Percentiles rank a stretch among this genome's conserved stretches.
These are phyloP conservation scores for Piloderma croceum DNA, from an alignment of 768 basidiomycete genomes.

Conservation along the genomic window DNA sequence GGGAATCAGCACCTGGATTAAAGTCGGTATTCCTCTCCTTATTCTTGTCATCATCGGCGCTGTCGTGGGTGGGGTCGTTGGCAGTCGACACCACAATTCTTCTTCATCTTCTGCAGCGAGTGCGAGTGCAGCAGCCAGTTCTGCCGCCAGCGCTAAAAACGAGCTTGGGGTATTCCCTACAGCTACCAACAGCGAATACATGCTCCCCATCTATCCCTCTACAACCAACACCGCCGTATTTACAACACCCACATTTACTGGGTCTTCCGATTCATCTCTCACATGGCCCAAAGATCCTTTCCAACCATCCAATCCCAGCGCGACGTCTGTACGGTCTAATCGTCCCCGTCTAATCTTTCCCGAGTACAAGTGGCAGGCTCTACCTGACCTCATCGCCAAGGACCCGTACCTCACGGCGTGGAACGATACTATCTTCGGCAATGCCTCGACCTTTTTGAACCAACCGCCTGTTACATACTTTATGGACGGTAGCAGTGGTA, in stretches of 20 bases:
- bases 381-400: constrained; percentile 42
- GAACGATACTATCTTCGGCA: constrained; percentile 55
- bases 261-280: constrained; percentile 27
- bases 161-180: constrained; percentile 35
- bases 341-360: constrained; percentile 58
- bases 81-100: constrained; percentile 46
- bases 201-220: constrained; percentile 49
- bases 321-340: constrained; percentile 37
- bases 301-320: constrained; percentile 31
- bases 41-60: constrained; percentile 61
- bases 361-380: constrained; percentile 50
- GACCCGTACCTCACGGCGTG: constrained; percentile 51
- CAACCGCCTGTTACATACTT: constrained; percentile 38
- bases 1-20: constrained; percentile 64
- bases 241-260: constrained; percentile 36
- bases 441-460: constrained; percentile 42
- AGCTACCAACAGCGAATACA: constrained; percentile 42
- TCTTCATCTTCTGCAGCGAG: constrained; percentile 3
- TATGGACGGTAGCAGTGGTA: constrained; percentile 52
- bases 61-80: constrained; percentile 77
- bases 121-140: constrained; percentile 34
- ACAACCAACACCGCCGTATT: constrained; percentile 41
- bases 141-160: constrained; percentile 28
- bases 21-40: constrained; percentile 63
- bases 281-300: constrained; percentile 48